phyloP scores from a whole-genome alignment of 192 early-diverging fungal species.

The Coemansia sp. region DNA sequence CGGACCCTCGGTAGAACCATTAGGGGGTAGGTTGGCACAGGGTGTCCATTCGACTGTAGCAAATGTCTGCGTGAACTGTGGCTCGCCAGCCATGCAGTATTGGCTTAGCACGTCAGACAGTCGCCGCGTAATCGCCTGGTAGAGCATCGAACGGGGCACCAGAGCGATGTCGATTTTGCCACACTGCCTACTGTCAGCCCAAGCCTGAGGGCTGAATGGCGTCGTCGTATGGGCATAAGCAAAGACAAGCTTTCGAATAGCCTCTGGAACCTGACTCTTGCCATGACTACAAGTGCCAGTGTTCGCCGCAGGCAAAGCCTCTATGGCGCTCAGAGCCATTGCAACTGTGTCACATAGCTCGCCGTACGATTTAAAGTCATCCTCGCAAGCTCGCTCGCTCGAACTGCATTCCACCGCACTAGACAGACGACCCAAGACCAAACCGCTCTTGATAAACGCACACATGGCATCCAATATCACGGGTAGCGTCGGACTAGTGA shows the following conservation, averaged over 20 bases:
- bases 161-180: neutral
- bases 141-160: slow-evolving; percentile 8
- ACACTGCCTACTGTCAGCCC: neutral
- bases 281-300: neutral
- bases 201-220: neutral
- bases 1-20: neutral
- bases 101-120: neutral
- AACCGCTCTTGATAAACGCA: slow-evolving; percentile 15
- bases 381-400: neutral
- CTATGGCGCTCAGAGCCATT: neutral
- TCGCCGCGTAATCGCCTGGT: slow-evolving; percentile 2
- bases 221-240: neutral
- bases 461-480: slow-evolving; percentile 14
- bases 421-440: neutral
- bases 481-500: slow-evolving; percentile 28
- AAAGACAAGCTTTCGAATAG: neutral
- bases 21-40: neutral
- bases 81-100: neutral
- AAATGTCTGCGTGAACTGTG: neutral
- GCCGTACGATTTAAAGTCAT: slow-evolving; percentile 12
- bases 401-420: neutral
- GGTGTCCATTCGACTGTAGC: neutral
- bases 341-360: slow-evolving; percentile 17
- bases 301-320: neutral
- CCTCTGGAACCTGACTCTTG: neutral